A percentile compares a stretch with the other conserved stretches of the same genome.
These are phyloP conservation scores for Calonectria montana DNA, from an alignment of 2,329 filamentous ascomycete genomes.

Conservation along the genomic window DNA sequence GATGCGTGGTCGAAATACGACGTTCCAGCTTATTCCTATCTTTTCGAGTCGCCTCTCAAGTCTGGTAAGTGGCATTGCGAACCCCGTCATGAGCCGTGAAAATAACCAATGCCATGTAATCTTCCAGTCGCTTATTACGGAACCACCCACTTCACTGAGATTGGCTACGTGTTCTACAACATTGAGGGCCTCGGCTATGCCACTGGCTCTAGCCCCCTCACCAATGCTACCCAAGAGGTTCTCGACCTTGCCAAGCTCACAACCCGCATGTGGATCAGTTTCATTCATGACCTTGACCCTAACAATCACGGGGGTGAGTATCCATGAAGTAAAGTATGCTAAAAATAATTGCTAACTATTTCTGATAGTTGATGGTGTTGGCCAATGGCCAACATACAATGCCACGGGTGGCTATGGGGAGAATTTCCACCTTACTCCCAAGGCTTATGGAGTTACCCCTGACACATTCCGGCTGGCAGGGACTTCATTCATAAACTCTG, in stretches of 20 bases:
- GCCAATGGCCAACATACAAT: conserved; percentile 32
- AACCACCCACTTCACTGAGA: conserved; percentile 44
- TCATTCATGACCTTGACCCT: conserved; percentile 50
- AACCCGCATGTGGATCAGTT: conserved; percentile 51
- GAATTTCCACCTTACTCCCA: conserved; percentile 38
- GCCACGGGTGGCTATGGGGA: conserved; percentile 34
- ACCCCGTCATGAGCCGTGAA: too few species aligned
- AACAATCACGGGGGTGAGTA: conserved; percentile 46
- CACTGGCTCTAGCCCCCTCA: conserved; percentile 48
- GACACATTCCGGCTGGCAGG: conserved; percentile 36
- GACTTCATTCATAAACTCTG: conserved; percentile 34
- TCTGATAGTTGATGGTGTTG: conserved; percentile 21
- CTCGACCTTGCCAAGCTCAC: conserved; percentile 55
- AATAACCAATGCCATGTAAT: background rate
- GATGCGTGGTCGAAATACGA: conserved; percentile 62
- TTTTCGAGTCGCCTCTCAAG: conserved; percentile 53
- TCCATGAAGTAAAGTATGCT: accelerated
- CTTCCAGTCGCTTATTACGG: conserved; percentile 31
- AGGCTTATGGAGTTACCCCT: conserved; percentile 25
- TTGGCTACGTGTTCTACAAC: conserved; percentile 63
- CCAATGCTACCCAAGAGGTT: conserved; percentile 51
- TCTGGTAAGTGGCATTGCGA: conserved; percentile 16
- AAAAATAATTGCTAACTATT: background rate
- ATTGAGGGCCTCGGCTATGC: conserved; percentile 52
- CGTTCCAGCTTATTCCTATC: conserved; percentile 65